phyloP scores from a whole-genome alignment of 169 alveolate genomes.

The Gregarina niphandrodes region DNA sequence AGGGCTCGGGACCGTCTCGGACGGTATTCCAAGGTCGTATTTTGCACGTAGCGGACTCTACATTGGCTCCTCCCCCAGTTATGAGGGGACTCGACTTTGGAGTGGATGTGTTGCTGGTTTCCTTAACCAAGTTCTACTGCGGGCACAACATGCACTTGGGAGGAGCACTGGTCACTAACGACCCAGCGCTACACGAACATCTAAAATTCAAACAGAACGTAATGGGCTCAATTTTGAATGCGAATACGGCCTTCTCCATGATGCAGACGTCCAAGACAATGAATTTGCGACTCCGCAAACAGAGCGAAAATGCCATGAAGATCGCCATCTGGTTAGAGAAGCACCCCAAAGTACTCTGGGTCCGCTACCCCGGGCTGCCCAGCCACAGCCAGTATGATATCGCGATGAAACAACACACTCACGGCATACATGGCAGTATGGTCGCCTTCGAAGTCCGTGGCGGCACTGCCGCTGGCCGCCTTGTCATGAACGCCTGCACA shows the following conservation, averaged over 20 bases:
- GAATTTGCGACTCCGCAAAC: constrained; percentile 20
- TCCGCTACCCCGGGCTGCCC: constrained; percentile 30
- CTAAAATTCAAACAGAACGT: constrained; percentile 23
- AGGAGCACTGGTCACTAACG: constrained; percentile 25
- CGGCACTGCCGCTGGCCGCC: constrained; percentile 9
- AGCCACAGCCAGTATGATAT: constrained; percentile 29
- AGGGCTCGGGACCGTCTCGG: constrained; percentile 18
- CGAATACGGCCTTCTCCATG: constrained; percentile 24
- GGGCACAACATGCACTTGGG: constrained; percentile 35
- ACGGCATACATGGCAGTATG: constrained; percentile 32
- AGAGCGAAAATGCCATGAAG: constrained; percentile 25
- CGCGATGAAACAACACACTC: constrained; percentile 28
- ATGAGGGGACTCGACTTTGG: constrained; percentile 28
- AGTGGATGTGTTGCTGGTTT: constrained; percentile 18
- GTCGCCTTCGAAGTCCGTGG: constrained; percentile 25
- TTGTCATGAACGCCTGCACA: constrained; percentile 12
- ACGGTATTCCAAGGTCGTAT: not conserved
- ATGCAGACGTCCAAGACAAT: constrained; percentile 23
- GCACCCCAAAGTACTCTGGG: constrained; percentile 16
- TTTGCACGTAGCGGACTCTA: constrained; percentile 26
- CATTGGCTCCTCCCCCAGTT: constrained; percentile 36
- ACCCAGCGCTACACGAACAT: constrained; percentile 8
- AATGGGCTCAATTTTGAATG: constrained; percentile 34
- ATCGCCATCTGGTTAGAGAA: constrained; percentile 22
- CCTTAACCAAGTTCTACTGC: constrained; percentile 34